Base-by-base conservation (phyloP, 2,329 filamentous ascomycete genomes). In the Talaromyces sp. region DNA sequence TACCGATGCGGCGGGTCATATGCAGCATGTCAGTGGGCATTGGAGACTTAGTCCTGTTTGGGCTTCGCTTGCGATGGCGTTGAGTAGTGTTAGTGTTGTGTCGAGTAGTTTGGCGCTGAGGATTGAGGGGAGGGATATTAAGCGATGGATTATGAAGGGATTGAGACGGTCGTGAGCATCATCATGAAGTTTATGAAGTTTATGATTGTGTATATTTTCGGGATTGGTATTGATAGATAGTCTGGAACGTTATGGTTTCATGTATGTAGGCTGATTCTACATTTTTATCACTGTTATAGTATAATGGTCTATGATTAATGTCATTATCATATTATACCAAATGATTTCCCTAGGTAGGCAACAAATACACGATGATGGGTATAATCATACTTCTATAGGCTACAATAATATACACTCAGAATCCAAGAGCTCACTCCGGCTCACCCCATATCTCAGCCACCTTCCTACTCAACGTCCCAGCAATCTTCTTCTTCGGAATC, bases 11-110 rank as follows among this genome's bases (percentile, higher is more conserved):
- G 53, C 31, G 68, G 59, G 59, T 2, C 31, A 36, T 13, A 75
- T 72, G 27, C 71, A 72, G 51, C 71, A 67, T 65, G 74, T 76
- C 36, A 68, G 75, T 67, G 72, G 72, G 11, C 79, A 80, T 60
- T 83, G 80, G 79, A 73, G 81, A 38, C 67, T 84, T 8, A 80
- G 80, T 68, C 82, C 82, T 0, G 82, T 83, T 5, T 97, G 93
- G 93, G 94, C 93, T 5, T 90, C 89, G 69, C 78, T 97, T 75
- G 93, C 93, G 0, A 98, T 97, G 94, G 94, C 94, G 29, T 78
- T 93, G 76, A 97, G 93, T 77, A 94, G 91, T 76, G 89, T 97
- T 70, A 95, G 91, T 73, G 93, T 98, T 54, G 90, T 97, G 60
- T 79, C 87, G 73, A 96, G 92, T 75, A 94, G 91, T 79, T 78